Evolutionary conservation across 768 basidiomycete genomes (phyloP).

Genomic region (Russula sp.): DNA sequence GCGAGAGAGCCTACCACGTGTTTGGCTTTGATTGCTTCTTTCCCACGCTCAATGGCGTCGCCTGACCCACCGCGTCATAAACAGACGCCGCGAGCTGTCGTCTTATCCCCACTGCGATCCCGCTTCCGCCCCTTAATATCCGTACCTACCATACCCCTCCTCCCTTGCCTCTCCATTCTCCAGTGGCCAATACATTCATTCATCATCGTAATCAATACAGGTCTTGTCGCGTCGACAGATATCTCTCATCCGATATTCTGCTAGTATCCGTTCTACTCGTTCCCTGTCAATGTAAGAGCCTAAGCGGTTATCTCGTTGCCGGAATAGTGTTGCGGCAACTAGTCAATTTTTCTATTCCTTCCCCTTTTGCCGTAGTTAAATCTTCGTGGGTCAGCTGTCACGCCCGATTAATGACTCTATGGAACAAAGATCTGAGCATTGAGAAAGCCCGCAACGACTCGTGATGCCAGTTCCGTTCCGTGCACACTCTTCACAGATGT

Average conservation of each 20-base stretch:
- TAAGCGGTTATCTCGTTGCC: background rate
- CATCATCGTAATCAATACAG: background rate
- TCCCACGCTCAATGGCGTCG: conserved; percentile 22
- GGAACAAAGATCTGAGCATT: background rate
- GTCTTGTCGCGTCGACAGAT: background rate
- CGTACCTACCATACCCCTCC: background rate
- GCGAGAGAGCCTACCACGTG: conserved; percentile 25
- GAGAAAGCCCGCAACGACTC: background rate
- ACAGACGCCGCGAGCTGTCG: conserved; percentile 11
- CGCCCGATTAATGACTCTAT: background rate
- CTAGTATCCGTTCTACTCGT: background rate
- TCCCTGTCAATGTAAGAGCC: background rate
- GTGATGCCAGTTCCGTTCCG: background rate
- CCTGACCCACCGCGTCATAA: conserved; percentile 22
- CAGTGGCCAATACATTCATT: background rate
- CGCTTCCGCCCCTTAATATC: conserved; percentile 20
- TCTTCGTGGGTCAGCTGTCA: background rate
- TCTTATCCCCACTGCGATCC: conserved; percentile 19
- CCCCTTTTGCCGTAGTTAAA: background rate
- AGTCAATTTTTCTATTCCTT: background rate
- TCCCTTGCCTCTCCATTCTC: background rate
- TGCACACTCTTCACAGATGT: background rate
- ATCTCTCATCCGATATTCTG: background rate
- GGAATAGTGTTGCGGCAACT: conserved; percentile 3
- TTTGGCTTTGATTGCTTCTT: conserved; percentile 30